These are phyloP conservation scores for Penicillium subrubescens DNA, from an alignment of 495 filamentous ascomycete species.

Conservation along the genomic window DNA sequence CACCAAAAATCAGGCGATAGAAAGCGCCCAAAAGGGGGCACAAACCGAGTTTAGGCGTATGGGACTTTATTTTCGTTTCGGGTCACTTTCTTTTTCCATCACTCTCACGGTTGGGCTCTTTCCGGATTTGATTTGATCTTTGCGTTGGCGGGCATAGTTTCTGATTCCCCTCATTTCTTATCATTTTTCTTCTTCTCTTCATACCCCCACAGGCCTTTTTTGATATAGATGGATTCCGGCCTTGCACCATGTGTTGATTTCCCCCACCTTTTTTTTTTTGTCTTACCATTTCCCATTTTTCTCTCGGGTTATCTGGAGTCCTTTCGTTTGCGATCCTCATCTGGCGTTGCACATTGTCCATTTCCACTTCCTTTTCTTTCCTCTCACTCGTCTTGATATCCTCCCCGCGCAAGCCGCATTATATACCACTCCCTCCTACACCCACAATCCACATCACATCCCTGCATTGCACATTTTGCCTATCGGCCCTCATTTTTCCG, in stretches of 20 bases:
- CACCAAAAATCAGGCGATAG: constrained; percentile 32
- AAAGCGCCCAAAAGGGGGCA: constrained; percentile 29
- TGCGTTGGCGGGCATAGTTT: constrained; percentile 20
- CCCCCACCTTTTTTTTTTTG: too few relatives aligned
- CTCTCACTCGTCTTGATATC: constrained; percentile 35
- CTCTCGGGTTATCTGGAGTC: constrained; percentile 22
- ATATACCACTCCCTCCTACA: constrained; percentile 29
- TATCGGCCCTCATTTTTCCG: constrained; percentile 14
- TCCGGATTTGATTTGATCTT: constrained; percentile 21
- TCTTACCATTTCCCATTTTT: constrained; percentile 23
- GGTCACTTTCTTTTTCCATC: constrained; percentile 11
- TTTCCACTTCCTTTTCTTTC: constrained; percentile 10
- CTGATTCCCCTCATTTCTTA: constrained; percentile 15
- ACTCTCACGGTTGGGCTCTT: constrained; percentile 29
- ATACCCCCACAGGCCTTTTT: constrained; percentile 48
- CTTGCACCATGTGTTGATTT: constrained; percentile 37
- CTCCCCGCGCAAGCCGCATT: constrained; percentile 41
- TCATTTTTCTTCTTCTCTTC: constrained; percentile 31
- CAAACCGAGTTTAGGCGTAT: constrained; percentile 40
- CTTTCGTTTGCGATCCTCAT: constrained; percentile 30
- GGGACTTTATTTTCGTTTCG: constrained; percentile 35
- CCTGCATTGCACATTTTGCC: constrained; percentile 11
- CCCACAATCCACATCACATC: constrained; percentile 21
- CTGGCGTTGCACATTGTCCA: constrained; percentile 32
- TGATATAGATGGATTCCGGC: constrained; percentile 43